Base-by-base conservation (phyloP, 805 yeast genomes). In the Metschnikowia lochheadii region DNA sequence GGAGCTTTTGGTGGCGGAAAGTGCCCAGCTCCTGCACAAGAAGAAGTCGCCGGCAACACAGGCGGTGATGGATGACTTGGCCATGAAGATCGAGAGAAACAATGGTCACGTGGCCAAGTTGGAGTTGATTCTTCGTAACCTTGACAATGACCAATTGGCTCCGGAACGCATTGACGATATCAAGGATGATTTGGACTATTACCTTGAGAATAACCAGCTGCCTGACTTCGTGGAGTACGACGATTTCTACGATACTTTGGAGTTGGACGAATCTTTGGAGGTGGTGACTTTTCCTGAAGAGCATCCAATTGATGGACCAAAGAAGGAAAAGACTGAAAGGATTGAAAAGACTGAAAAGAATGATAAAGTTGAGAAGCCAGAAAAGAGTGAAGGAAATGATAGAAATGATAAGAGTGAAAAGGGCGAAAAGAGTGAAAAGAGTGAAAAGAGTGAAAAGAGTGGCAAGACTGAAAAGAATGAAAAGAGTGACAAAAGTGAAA, bases 221-320 rank as follows among this genome's bases (percentile, higher is more conserved):
- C 91, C 84, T 4, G 96, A 91, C 61, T 92, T 90, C 66, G 85
- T 91, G 33, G 97, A 90, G 63, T 96, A 92, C 67, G 97, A 91
- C 59, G 90, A 89, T 13, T 81, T 92, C 53, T 94, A 92, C 68
- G 97, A 94, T 58, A 89, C 84, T 52, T 77, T 94, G 59, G 90
- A 85, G 40, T 78, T 90, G 40, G 83, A 77, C 52, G 85, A 82
- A 37, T 40, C 51, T 36, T 33, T 49, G 29, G 56, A 56, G 38
- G 44, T 51, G 7, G 38, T 26, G 6, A 11, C 44, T 6, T 41
- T 34, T 33, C 14, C 39, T 6, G 45, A 42, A 2, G 38, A 33
- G 29, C 29, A n/a, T 14, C 29, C 29, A 26, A 26, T 26, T 26
- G 29, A 26, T 8, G 29, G 29, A 4, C 29, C 29, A 26, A 26